phyloP scores from a whole-genome alignment of 352 stramenopile genomes.

The Globisporangium recalcitrans region DNA sequence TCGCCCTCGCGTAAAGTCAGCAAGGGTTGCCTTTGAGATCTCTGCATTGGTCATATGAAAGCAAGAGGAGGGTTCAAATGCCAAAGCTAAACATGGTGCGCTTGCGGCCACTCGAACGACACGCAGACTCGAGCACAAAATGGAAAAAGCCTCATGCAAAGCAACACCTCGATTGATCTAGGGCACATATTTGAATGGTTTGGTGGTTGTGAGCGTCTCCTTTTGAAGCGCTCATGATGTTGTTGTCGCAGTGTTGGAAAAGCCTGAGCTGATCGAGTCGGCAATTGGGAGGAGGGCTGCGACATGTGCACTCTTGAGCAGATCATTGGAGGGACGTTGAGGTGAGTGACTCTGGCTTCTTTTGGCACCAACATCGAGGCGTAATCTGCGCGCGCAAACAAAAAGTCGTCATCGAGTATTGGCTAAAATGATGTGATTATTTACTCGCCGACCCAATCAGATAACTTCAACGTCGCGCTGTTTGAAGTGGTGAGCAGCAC shows the following conservation, averaged over 20 bases:
- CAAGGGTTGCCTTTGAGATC: too few species aligned
- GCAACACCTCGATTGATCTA: too few species aligned
- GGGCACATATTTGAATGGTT: too few species aligned
- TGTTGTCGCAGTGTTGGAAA: neutral
- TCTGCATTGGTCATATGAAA: too few species aligned
- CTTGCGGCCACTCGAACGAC: too few species aligned
- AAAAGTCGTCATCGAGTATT: neutral
- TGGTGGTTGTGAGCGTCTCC: too few species aligned
- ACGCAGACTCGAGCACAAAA: neutral
- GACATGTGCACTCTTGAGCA: neutral
- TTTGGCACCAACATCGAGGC: neutral
- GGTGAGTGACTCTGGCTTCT: neutral
- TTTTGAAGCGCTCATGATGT: too few species aligned
- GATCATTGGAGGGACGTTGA: neutral
- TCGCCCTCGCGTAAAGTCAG: neutral
- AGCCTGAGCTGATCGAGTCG: too few species aligned
- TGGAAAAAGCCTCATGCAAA: neutral
- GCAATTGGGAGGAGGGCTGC: too few species aligned
- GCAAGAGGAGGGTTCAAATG: neutral
- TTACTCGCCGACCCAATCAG: neutral
- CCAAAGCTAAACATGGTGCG: too few species aligned
- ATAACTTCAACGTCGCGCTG: neutral
- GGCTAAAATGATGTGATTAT: neutral
- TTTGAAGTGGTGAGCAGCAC: neutral
- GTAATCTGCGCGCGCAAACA: neutral